Conservation (phyloP, 305 asterid genomes). For the Fraxinus dipetala region DNA sequence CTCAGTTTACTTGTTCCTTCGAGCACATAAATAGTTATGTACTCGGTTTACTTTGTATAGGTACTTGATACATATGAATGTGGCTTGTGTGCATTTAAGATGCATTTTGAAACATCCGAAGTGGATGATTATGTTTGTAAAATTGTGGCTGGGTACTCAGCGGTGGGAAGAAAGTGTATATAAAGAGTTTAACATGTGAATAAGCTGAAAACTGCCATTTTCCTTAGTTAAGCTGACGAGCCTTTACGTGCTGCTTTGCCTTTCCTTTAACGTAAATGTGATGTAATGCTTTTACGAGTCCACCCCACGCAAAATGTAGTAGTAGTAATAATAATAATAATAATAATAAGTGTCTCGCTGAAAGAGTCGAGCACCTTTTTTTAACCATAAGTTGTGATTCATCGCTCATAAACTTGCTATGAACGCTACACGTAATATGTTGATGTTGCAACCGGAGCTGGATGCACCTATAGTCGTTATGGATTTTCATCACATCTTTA, state of each 20-base stretch:
- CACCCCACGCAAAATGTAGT: not conserved
- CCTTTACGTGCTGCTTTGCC: not conserved
- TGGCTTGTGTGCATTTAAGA: not conserved
- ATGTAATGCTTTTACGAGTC: not conserved
- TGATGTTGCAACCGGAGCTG: not conserved
- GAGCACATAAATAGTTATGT: not conserved
- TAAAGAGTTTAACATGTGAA: not conserved
- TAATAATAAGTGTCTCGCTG: not conserved
- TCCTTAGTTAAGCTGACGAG: slow-evolving; percentile 42
- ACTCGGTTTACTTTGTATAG: not conserved
- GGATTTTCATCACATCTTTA: not conserved
- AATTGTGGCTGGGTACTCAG: not conserved
- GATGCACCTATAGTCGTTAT: not conserved
- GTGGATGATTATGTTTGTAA: not conserved
- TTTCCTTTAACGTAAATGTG: not conserved
- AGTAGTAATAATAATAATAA: not conserved
- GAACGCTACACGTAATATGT: not conserved
- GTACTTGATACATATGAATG: not conserved
- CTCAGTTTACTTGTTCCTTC: not conserved
- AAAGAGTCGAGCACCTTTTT: not conserved
- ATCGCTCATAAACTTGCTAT: not conserved
- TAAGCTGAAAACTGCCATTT: slow-evolving; percentile 29
- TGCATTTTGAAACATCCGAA: not conserved
- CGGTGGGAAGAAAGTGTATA: not conserved
- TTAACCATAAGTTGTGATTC: not conserved